Evolutionary conservation across 2,329 filamentous ascomycete genomes (phyloP).

Genomic region (Stemphylium lycopersici): DNA sequence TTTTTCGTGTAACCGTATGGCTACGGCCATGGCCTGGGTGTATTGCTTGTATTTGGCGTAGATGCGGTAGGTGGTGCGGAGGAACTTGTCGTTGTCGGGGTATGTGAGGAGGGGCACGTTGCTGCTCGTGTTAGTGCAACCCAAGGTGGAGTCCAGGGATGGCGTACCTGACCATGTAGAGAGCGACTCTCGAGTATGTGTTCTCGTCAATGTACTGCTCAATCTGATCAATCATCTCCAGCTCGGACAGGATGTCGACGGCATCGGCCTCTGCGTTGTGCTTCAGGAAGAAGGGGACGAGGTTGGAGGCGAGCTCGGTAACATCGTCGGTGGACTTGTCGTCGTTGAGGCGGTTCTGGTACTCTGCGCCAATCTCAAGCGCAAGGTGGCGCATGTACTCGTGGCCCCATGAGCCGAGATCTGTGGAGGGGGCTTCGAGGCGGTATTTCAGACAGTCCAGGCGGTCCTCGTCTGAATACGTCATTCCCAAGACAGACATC

Average conservation of each 20-base stretch:
- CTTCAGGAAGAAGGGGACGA: conserved; percentile 94
- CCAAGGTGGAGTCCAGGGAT: neutral
- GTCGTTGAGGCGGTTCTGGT: conserved; percentile 82
- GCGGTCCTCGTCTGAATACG: conserved; percentile 93
- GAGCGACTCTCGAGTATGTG: conserved; percentile 88
- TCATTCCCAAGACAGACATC: conserved; percentile 97
- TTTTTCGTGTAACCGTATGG: conserved; percentile 88
- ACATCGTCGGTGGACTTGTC: conserved; percentile 86
- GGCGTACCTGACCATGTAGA: conserved; percentile 88
- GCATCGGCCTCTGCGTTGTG: conserved; percentile 98
- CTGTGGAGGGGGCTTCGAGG: conserved; percentile 84
- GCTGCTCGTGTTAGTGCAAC: conserved; percentile 51
- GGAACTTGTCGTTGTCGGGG: conserved; percentile 94
- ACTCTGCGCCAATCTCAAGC: conserved; percentile 93
- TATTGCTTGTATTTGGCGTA: conserved; percentile 93
- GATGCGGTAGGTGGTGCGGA: conserved; percentile 89
- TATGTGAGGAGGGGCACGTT: conserved; percentile 98
- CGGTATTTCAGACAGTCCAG: conserved; percentile 97
- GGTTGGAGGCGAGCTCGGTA: conserved; percentile 78
- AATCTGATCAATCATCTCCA: conserved; percentile 95
- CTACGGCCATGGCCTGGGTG: conserved; percentile 90
- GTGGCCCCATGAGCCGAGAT: conserved; percentile 97
- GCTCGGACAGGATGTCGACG: conserved; percentile 93
- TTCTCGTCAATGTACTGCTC: conserved; percentile 89
- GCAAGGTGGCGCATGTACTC: conserved; percentile 97